These are phyloP conservation scores for Nicotiana obtusifolia DNA, from an alignment of 257 asterid genomes.

Conservation along the genomic window DNA sequence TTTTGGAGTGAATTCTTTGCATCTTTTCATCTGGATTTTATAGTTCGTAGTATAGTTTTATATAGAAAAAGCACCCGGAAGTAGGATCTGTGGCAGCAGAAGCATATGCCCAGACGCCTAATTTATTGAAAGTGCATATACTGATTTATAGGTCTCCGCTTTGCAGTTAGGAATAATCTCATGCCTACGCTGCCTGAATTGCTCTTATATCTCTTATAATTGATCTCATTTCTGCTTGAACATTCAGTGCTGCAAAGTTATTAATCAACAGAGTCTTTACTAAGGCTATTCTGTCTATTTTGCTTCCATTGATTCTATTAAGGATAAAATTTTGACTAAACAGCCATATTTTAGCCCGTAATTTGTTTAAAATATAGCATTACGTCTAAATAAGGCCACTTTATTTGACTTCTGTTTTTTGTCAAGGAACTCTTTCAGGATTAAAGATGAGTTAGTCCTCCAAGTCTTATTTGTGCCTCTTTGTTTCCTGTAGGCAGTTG, in stretches of 20 bases:
- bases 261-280: not conserved
- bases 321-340: not conserved
- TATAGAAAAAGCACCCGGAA: not conserved
- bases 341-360: not conserved
- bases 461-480: not conserved
- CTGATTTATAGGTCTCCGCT: not conserved
- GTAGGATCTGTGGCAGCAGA: not conserved
- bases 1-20: not conserved
- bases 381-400: not conserved
- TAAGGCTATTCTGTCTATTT: not conserved
- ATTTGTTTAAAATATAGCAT: not conserved
- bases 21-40: not conserved
- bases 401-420: not conserved
- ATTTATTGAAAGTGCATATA: not conserved
- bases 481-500: conserved; percentile 51
- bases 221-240: not conserved
- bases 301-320: not conserved
- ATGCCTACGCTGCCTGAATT: not conserved
- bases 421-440: not conserved
- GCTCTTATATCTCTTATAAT: not conserved
- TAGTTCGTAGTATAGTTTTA: not conserved
- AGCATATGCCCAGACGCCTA: not conserved
- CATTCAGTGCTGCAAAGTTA: too few species aligned
- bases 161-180: not conserved
- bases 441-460: not conserved